Base-by-base conservation (phyloP, 2,329 filamentous ascomycete genomes). In the Botrytis sinoallii region DNA sequence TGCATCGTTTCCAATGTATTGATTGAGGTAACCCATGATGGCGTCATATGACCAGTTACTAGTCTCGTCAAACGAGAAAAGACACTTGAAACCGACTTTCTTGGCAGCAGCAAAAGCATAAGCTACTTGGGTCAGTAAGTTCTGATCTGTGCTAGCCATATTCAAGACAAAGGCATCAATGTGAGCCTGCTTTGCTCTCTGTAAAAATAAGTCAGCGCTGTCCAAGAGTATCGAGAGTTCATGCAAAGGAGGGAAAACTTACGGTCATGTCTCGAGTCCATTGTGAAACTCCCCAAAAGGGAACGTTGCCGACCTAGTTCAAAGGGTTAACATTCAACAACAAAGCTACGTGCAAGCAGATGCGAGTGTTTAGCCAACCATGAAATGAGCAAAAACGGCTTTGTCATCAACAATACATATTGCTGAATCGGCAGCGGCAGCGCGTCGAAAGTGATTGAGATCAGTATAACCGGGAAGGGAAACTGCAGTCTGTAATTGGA, bases 351-450 rank as follows among this genome's bases (percentile, higher is more conserved):
- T 63, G 38, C 8, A 29, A 63, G 4, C 14, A n/a, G 14, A 29
- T n/a, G 4, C 38, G 20, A 35, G 20, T 3, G 20, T 14, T 48
- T 14, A 16, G 55, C 65, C 40, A 29, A 67, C 65, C 65, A 67
- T 67, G 12, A 67, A 67, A 52, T 67, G 65, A 48, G 65, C 65
- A 35, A 67, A 67, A 16, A 67, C 65, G 25, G 65, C 29, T 29
- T 67, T 67, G 20, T 29, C 29, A 59, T 38, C 44, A 67, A 22
- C 18, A 35, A 20, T 18, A 20, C 44, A 55, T 22, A n/a, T 46
- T n/a, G 2, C 7, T 67, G 29, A 67, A 25, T 14, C 48, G 44
- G 44, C 44, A 6, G 44, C 44, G 4, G 10, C 65, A 16, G 29
- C 18, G 8, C 44, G 65, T 52, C 32, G 44, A 25, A 67, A 48